Evolutionary conservation across 2,329 filamentous ascomycete species (phyloP).

Genomic region (Raffaelea ambrosiae): DNA sequence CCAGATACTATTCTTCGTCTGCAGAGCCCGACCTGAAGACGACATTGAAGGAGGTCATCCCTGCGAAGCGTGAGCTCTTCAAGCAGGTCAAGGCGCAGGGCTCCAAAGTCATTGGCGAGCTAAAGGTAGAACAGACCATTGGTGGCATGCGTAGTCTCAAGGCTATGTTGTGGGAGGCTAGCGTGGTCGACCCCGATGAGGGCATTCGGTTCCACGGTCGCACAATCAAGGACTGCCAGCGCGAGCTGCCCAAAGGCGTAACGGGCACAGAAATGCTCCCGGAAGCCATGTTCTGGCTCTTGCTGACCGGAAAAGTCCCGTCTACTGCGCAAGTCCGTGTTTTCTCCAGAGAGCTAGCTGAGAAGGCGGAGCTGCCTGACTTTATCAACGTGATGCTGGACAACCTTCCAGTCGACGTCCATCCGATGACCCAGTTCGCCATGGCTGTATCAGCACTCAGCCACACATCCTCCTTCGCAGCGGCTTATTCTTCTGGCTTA

Average conservation of each 20-base stretch:
- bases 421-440: constrained; percentile 97
- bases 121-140: constrained; percentile 89
- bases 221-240: constrained; percentile 97
- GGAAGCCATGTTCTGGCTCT: constrained; percentile 98
- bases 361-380: constrained; percentile 71
- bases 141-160: constrained; percentile 97
- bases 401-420: constrained; percentile 78
- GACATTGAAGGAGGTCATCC: constrained; percentile 74
- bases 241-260: constrained; percentile 84
- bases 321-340: constrained; percentile 70
- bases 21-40: constrained; percentile 85
- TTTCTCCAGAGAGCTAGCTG: constrained; percentile 79
- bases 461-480: constrained; percentile 88
- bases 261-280: constrained; percentile 95
- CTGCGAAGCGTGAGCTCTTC: constrained; percentile 84
- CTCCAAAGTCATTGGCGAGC: constrained; percentile 76
- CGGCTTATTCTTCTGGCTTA: constrained; percentile 81
- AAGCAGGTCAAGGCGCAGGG: constrained; percentile 86
- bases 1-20: constrained; percentile 60
- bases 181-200: constrained; percentile 91
- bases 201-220: constrained; percentile 97
- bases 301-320: constrained; percentile 87
- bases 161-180: constrained; percentile 98
- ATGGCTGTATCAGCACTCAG: constrained; percentile 94
- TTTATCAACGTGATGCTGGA: constrained; percentile 86